phyloP scores from a whole-genome alignment of 192 early-diverging fungal genomes.

The Umbelopsis vinacea region DNA sequence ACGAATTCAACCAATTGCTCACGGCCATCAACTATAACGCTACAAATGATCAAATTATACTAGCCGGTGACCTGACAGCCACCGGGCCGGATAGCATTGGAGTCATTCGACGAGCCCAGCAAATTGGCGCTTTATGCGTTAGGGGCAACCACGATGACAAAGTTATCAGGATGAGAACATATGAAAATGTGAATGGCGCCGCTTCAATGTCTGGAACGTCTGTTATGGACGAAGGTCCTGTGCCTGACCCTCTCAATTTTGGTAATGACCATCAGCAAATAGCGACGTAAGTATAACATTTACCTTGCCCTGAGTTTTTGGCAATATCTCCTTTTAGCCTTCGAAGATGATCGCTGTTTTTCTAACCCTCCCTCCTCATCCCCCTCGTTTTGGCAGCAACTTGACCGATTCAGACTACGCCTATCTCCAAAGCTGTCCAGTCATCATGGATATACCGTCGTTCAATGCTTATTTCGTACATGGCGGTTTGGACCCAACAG shows the following conservation, averaged over 20 bases:
- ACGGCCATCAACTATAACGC: slow-evolving; percentile 43
- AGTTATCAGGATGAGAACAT: slow-evolving; percentile 59
- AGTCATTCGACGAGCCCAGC: slow-evolving; percentile 56
- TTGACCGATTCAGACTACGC: slow-evolving; percentile 49
- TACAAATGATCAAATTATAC: slow-evolving; percentile 56
- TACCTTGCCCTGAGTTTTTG: slow-evolving; percentile 7
- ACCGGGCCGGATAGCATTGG: slow-evolving; percentile 66
- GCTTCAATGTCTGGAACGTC: slow-evolving; percentile 21
- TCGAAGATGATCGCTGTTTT: slow-evolving; percentile 1
- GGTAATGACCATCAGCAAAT: slow-evolving; percentile 36
- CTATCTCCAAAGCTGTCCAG: slow-evolving; percentile 58
- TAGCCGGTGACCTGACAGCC: slow-evolving; percentile 70
- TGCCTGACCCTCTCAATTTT: slow-evolving; percentile 40
- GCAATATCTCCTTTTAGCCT: slow-evolving; percentile 4
- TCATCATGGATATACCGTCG: slow-evolving; percentile 54
- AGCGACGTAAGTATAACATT: slow-evolving; percentile 38
- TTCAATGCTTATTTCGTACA: slow-evolving; percentile 66
- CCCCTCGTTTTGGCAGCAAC: slow-evolving; percentile 20
- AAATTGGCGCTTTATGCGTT: slow-evolving; percentile 55
- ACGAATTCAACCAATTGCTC: slow-evolving; percentile 60
- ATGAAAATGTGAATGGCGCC: slow-evolving; percentile 24
- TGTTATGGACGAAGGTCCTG: slow-evolving; percentile 31
- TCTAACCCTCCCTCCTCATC: background rate
- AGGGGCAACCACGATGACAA: slow-evolving; percentile 81
- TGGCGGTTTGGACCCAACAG: slow-evolving; percentile 63